Percentiles rank a stretch among this genome's conserved stretches.
phyloP scores from a whole-genome alignment of 148 eudicot species.

The Salicornia ramosissima region DNA sequence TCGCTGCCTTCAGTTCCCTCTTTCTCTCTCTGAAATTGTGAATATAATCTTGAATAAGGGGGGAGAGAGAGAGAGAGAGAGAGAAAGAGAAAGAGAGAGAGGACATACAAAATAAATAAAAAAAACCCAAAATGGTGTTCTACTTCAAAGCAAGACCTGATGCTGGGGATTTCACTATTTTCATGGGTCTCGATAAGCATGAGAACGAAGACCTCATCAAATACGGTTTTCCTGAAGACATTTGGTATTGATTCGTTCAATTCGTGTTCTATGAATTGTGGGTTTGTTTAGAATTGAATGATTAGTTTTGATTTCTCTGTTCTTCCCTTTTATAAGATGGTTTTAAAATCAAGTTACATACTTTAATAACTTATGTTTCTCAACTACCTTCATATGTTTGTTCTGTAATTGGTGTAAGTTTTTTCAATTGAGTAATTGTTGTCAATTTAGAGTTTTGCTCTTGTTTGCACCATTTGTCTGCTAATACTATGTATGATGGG shows the following conservation, averaged over 20 bases:
- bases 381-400: no score
- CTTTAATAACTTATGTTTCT: background rate
- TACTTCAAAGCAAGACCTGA: constrained; percentile 95
- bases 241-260: constrained; percentile 46
- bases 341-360: background rate
- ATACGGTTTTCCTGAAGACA: constrained; percentile 93
- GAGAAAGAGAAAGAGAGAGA: constrained; percentile 12
- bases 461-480: background rate
- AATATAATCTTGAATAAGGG: background rate
- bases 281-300: constrained; percentile 7
- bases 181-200: constrained; percentile 93
- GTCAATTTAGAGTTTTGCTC: background rate
- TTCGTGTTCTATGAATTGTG: background rate
- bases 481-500: background rate
- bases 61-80: background rate
- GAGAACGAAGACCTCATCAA: constrained; percentile 98
- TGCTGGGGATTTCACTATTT: constrained; percentile 87
- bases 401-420: background rate
- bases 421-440: background rate
- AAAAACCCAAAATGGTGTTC: constrained; percentile 54
- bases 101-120: no score
- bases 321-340: background rate
- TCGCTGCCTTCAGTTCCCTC: no score
- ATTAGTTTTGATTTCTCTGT: background rate
- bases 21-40: background rate